Evolutionary conservation across 345 rosid species (phyloP).

Genomic region (Lumnitzera racemosa): DNA sequence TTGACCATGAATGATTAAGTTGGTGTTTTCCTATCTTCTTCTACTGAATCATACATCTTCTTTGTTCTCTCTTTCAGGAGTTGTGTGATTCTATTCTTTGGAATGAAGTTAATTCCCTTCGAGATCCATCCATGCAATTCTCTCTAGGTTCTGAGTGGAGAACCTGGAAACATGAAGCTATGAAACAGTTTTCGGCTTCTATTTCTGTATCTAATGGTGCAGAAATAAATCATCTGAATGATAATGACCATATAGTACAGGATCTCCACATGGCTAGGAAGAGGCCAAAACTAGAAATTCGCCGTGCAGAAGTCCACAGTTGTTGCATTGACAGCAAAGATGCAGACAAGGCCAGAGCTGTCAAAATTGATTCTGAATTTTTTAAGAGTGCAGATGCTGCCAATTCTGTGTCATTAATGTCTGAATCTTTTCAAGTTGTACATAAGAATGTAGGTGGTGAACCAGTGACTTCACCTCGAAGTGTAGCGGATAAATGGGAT

Average conservation of each 20-base stretch:
- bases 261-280: constrained; percentile 56
- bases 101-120: constrained; percentile 68
- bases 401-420: constrained; percentile 22
- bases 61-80: constrained; percentile 36
- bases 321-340: constrained; percentile 42
- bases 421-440: constrained; percentile 21
- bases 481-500: constrained; percentile 63
- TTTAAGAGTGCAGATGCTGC: constrained; percentile 38
- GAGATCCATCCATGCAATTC: constrained; percentile 58
- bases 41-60: too few relatives aligned
- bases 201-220: constrained; percentile 30
- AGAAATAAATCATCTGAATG: constrained; percentile 33
- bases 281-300: constrained; percentile 90
- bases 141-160: constrained; percentile 84
- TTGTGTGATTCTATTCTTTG: constrained; percentile 63
- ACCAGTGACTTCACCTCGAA: constrained; percentile 12
- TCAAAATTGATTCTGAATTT: constrained; percentile 50
- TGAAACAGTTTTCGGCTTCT: constrained; percentile 72
- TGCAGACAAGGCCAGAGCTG: constrained; percentile 30
- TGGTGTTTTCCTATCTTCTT: not conserved
- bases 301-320: constrained; percentile 75
- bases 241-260: constrained; percentile 30
- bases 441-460: constrained; percentile 6
- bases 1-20: too few relatives aligned
- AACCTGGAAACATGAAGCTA: constrained; percentile 95